Evolutionary conservation across 495 filamentous ascomycete species (phyloP).

Genomic region (Parathielavia hyrcaniae): DNA sequence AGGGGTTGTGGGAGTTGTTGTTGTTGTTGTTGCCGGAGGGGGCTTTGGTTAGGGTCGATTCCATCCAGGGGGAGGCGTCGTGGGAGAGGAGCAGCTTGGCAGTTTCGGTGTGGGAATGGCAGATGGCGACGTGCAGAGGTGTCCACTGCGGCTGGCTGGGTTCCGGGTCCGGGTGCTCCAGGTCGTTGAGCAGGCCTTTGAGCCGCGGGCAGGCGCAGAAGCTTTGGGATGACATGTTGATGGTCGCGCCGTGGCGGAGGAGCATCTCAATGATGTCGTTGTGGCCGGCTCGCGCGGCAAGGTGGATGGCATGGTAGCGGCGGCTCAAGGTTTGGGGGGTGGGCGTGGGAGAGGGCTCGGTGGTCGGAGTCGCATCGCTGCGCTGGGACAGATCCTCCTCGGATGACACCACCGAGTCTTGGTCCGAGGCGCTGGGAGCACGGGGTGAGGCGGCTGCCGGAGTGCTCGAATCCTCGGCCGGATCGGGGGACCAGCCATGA

Average conservation of each 20-base stretch:
- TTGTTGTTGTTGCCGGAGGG: no score
- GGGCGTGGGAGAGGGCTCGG: slow-evolving; percentile 11
- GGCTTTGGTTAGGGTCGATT: neutral
- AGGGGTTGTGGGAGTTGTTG: neutral
- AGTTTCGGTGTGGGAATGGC: slow-evolving; percentile 28
- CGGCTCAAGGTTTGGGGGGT: slow-evolving; percentile 12
- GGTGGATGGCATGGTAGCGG: slow-evolving; percentile 31
- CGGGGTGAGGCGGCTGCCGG: slow-evolving; percentile 15
- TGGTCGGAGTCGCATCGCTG: slow-evolving; percentile 10
- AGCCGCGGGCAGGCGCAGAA: slow-evolving; percentile 31
- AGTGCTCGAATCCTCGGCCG: slow-evolving; percentile 19
- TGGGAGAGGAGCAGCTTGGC: slow-evolving; percentile 32
- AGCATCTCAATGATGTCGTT: slow-evolving; percentile 29
- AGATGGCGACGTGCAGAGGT: slow-evolving; percentile 37
- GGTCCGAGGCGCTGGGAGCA: slow-evolving; percentile 10
- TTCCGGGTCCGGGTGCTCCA: slow-evolving; percentile 16
- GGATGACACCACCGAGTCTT: slow-evolving; percentile 20
- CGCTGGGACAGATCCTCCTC: slow-evolving; percentile 11
- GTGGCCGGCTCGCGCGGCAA: slow-evolving; percentile 34
- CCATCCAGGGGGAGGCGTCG: slow-evolving; percentile 29
- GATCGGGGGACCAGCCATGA: slow-evolving; percentile 21
- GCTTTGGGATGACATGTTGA: slow-evolving; percentile 21
- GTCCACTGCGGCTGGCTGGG: slow-evolving; percentile 23
- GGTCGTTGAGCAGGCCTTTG: slow-evolving; percentile 25
- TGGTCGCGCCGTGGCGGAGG: slow-evolving; percentile 27